A percentile compares a stretch with the other conserved stretches of the same genome.
Evolutionary conservation across 2,329 filamentous ascomycete genomes (phyloP).

Genomic region (Diaporthe destruens): DNA sequence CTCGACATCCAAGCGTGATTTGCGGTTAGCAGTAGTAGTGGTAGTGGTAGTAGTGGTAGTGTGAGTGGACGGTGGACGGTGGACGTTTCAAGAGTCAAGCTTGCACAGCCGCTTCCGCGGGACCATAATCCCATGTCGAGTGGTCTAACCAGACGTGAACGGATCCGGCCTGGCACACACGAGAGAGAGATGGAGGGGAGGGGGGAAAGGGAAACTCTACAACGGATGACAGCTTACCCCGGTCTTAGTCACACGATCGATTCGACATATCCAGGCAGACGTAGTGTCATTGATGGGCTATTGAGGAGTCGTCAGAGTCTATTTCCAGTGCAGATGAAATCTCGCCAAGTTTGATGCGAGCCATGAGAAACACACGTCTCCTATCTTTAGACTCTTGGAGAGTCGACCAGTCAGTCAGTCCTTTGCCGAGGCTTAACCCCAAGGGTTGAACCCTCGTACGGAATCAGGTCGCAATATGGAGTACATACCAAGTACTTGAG

Average conservation of each 20-base stretch:
- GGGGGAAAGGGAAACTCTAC: neutral
- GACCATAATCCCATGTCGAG: conserved; percentile 22
- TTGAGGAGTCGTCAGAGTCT: conserved; percentile 17
- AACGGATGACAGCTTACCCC: conserved; percentile 26
- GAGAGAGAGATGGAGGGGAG: neutral
- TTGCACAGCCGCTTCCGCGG: conserved; percentile 20
- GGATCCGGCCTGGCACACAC: neutral
- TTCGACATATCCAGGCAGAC: neutral
- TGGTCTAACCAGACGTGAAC: conserved; percentile 17
- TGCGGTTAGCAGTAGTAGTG: neutral
- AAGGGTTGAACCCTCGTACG: conserved; percentile 22
- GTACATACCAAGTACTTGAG: neutral
- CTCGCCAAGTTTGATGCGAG: conserved; percentile 12
- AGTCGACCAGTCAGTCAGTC: neutral
- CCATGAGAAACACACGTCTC: neutral
- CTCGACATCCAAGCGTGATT: conserved; percentile 18
- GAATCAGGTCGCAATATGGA: neutral
- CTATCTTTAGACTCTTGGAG: conserved; percentile 15
- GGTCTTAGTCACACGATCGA: neutral
- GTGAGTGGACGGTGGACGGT: conserved; percentile 13
- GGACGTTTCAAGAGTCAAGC: conserved; percentile 34
- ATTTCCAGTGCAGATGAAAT: conserved; percentile 22
- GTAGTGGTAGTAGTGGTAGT: conserved; percentile 12
- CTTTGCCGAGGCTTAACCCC: neutral
- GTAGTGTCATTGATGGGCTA: neutral